These are phyloP conservation scores for Aschersonia sp. DNA, from an alignment of 2,329 filamentous ascomycete species.

Conservation along the genomic window DNA sequence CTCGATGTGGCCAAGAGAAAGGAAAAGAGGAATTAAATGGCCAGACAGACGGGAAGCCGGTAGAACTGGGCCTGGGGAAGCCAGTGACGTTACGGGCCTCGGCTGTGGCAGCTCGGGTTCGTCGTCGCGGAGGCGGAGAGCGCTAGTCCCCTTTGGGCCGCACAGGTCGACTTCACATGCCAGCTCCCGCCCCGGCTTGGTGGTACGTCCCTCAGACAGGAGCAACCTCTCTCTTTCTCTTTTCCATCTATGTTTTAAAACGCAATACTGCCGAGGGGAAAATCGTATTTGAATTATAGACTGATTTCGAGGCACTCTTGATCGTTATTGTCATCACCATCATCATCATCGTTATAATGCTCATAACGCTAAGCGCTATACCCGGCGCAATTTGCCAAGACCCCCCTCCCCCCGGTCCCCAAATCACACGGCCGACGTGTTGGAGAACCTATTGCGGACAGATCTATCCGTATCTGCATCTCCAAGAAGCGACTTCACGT, in stretches of 20 bases:
- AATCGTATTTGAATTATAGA: no score
- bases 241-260: background rate
- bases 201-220: background rate
- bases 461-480: background rate
- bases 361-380: no score
- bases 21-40: background rate
- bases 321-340: no score
- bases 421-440: background rate
- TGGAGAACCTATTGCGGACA: background rate
- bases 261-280: background rate
- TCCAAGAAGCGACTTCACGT: background rate
- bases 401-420: no score
- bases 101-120: slow-evolving; percentile 8
- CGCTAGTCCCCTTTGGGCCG: slow-evolving; percentile 11
- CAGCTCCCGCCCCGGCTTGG: slow-evolving; percentile 4
- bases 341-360: no score
- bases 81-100: slow-evolving; percentile 8
- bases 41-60: background rate
- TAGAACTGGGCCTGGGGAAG: background rate
- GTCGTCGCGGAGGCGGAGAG: slow-evolving; percentile 9
- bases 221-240: background rate
- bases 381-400: no score
- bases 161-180: slow-evolving; percentile 14
- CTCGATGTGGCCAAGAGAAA: background rate
- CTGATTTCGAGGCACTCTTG: no score